These are phyloP conservation scores for Albugo candida DNA, from an alignment of 352 stramenopile genomes.

Conservation along the genomic window DNA sequence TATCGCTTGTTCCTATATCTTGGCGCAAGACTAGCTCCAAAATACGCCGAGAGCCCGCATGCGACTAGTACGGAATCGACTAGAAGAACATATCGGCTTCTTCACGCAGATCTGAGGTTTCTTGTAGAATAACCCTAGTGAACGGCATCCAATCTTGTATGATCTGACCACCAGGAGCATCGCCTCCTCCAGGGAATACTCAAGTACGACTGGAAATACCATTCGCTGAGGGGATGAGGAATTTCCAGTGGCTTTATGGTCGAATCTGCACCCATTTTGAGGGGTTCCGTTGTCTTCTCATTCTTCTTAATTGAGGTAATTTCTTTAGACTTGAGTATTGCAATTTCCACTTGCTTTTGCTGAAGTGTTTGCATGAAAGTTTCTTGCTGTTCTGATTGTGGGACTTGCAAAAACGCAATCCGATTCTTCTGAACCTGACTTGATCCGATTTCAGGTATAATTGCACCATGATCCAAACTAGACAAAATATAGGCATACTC, in stretches of 20 bases:
- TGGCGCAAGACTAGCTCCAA: constrained; percentile 26
- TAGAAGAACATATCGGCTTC: constrained; percentile 12
- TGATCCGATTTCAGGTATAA: constrained; percentile 48
- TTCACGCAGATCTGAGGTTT: constrained; percentile 26
- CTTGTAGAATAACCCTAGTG: constrained; percentile 28
- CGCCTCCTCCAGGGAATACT: constrained; percentile 5
- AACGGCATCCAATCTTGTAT: constrained; percentile 44
- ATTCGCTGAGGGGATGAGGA: constrained; percentile 40
- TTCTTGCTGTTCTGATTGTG: constrained; percentile 41
- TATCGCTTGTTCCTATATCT: constrained; percentile 16
- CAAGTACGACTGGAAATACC: constrained; percentile 17
- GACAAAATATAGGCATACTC: constrained; percentile 58
- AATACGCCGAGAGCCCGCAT: constrained; percentile 43
- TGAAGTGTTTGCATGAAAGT: constrained; percentile 34
- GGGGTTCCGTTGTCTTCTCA: neutral
- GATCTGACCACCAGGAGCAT: constrained; percentile 34
- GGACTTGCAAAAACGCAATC: constrained; percentile 31
- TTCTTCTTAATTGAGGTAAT: neutral
- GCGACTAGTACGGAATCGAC: constrained; percentile 24
- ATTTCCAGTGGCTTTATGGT: constrained; percentile 52
- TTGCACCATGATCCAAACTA: constrained; percentile 41
- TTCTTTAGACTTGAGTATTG: constrained; percentile 22
- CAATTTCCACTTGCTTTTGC: constrained; percentile 52
- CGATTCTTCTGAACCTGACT: constrained; percentile 36
- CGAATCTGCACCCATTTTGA: constrained; percentile 1